A percentile compares a stretch with the other conserved stretches of the same genome.
phyloP scores from a whole-genome alignment of 2,329 filamentous ascomycete species.

The Ascochyta viciae-villosae region DNA sequence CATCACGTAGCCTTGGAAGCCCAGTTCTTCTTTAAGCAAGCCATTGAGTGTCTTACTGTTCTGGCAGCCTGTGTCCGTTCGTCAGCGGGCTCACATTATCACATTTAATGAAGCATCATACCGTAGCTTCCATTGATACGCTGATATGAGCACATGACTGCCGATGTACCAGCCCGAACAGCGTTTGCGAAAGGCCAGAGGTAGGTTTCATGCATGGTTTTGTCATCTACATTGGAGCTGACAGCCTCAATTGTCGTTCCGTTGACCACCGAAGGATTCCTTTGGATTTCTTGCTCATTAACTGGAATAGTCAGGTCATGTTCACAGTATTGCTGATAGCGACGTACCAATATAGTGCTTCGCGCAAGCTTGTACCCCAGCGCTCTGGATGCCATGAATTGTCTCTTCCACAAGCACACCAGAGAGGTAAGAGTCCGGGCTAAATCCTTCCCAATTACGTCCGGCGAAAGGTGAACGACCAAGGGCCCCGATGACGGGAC shows the following conservation, averaged over 20 bases:
- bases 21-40: slow-evolving; percentile 59
- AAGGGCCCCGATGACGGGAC: slow-evolving; percentile 58
- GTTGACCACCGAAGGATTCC: slow-evolving; percentile 59
- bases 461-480: slow-evolving; percentile 52
- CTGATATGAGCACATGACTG: slow-evolving; percentile 65
- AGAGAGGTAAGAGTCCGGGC: slow-evolving; percentile 57
- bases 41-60: slow-evolving; percentile 55
- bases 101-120: neutral
- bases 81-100: neutral
- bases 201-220: slow-evolving; percentile 70
- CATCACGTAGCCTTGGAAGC: slow-evolving; percentile 57
- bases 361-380: slow-evolving; percentile 52
- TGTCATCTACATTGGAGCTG: slow-evolving; percentile 63
- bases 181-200: slow-evolving; percentile 71
- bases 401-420: slow-evolving; percentile 53
- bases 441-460: slow-evolving; percentile 59
- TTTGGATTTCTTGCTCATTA: slow-evolving; percentile 71
- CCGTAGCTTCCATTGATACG: slow-evolving; percentile 36
- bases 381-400: slow-evolving; percentile 9
- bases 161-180: slow-evolving; percentile 62
- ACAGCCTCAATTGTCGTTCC: slow-evolving; percentile 49
- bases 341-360: slow-evolving; percentile 50
- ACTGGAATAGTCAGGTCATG: slow-evolving; percentile 58
- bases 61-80: slow-evolving; percentile 29
- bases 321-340: neutral